Percentiles rank a stretch among this genome's conserved stretches.
phyloP scores from a whole-genome alignment of 768 basidiomycete species.

The Sistotremastrum niveocremeum region DNA sequence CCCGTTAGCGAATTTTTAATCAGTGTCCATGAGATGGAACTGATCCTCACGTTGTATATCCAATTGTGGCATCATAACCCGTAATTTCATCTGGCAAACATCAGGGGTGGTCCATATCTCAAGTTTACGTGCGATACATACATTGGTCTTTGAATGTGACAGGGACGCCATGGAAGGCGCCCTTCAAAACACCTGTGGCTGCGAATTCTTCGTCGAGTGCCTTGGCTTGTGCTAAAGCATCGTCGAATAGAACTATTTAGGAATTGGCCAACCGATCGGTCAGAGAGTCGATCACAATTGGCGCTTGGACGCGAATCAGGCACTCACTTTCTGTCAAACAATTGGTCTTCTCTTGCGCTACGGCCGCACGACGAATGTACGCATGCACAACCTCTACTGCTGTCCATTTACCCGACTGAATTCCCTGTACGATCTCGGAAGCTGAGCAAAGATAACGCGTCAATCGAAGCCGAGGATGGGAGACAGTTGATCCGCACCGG shows the following conservation, averaged over 20 bases:
- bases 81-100: constrained; percentile 37
- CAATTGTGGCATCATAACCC: constrained; percentile 56
- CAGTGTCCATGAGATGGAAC: no score
- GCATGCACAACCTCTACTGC: constrained; percentile 32
- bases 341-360: constrained; percentile 55
- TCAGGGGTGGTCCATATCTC: background rate
- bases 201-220: constrained; percentile 57
- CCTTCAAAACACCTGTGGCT: constrained; percentile 38
- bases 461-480: no score
- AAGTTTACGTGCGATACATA: constrained; percentile 14
- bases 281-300: background rate
- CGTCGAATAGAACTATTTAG: constrained; percentile 54
- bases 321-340: constrained; percentile 65
- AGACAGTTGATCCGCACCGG: no score
- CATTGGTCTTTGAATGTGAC: constrained; percentile 70
- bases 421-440: constrained; percentile 29
- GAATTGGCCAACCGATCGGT: background rate
- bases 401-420: constrained; percentile 30
- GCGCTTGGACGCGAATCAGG: background rate
- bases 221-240: constrained; percentile 46
- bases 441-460: constrained; percentile 14
- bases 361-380: constrained; percentile 28
- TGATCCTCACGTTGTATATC: constrained; percentile 35
- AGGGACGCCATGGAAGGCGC: constrained; percentile 72
- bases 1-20: no score